Evolutionary conservation across 179 eudicot species (phyloP).

Genomic region (Spergularia azorica): DNA sequence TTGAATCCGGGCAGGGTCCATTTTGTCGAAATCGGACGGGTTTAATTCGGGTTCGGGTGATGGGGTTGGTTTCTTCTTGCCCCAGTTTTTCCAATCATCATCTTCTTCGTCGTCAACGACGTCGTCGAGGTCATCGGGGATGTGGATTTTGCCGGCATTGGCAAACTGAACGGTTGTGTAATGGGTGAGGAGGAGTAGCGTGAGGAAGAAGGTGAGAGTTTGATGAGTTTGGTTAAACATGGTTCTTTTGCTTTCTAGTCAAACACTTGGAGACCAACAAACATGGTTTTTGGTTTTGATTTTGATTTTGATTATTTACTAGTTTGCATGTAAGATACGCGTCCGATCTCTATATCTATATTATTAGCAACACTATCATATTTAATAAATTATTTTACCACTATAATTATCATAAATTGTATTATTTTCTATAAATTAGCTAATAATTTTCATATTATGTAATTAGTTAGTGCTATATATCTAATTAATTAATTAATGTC

Average conservation of each 20-base stretch:
- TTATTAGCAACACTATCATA: too few relatives aligned
- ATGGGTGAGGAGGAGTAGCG: constrained; percentile 26
- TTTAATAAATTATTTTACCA: too few relatives aligned
- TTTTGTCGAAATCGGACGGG: constrained; percentile 58
- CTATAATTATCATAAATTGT: too few relatives aligned
- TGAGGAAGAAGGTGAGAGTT: constrained; percentile 16
- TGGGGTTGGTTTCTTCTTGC: constrained; percentile 45
- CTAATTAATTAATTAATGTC: too few relatives aligned
- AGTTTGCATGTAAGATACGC: too few relatives aligned
- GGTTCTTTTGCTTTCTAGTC: constrained; percentile 5
- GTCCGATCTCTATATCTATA: too few relatives aligned
- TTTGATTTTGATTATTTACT: background rate
- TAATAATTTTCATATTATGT: too few relatives aligned
- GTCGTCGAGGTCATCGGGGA: constrained; percentile 81
- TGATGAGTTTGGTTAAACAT: constrained; percentile 32
- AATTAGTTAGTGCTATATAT: too few relatives aligned
- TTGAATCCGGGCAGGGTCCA: constrained; percentile 59
- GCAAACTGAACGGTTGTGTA: constrained; percentile 29
- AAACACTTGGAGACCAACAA: background rate
- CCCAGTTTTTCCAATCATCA: constrained; percentile 86
- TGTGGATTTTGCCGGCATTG: constrained; percentile 63
- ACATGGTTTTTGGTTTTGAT: constrained; percentile 12
- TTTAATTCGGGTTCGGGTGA: constrained; percentile 44
- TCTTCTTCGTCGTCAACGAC: constrained; percentile 88
- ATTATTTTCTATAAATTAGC: too few relatives aligned